phyloP scores from a whole-genome alignment of 352 stramenopile species.

The Phytopythium delawarense region DNA sequence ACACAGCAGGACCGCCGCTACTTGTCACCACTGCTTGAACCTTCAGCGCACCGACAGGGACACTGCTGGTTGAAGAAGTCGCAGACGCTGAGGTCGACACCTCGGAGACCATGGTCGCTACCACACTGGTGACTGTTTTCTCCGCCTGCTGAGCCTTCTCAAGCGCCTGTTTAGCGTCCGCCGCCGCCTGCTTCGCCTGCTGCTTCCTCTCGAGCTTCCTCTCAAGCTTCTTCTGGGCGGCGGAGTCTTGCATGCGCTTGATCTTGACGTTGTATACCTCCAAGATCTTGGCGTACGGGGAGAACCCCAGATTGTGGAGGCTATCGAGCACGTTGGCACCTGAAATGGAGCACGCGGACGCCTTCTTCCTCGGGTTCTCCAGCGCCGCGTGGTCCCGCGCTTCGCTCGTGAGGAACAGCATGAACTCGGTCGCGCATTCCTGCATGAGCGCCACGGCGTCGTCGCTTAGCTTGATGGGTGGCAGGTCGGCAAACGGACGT shows the following conservation, averaged over 20 bases:
- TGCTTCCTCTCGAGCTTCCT: slow-evolving; percentile 47
- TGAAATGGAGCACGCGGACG: slow-evolving; percentile 42
- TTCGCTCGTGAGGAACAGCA: slow-evolving; percentile 81
- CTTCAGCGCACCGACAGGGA: not conserved
- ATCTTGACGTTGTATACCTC: slow-evolving; percentile 65
- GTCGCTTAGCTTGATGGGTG: slow-evolving; percentile 68
- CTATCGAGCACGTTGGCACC: slow-evolving; percentile 55
- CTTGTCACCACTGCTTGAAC: not conserved
- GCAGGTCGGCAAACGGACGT: not conserved
- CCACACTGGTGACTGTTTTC: not conserved
- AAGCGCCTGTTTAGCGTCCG: slow-evolving; percentile 11
- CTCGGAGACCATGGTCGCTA: not conserved
- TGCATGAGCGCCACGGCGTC: slow-evolving; percentile 77
- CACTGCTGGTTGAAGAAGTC: not conserved
- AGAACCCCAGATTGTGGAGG: slow-evolving; percentile 68
- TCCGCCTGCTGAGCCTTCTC: not conserved
- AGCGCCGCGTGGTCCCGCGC: slow-evolving; percentile 57
- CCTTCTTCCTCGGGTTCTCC: slow-evolving; percentile 59
- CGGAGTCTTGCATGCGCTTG: slow-evolving; percentile 55
- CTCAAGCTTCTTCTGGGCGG: slow-evolving; percentile 53
- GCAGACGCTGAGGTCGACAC: not conserved
- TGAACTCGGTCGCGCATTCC: slow-evolving; percentile 82
- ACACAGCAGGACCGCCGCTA: not conserved
- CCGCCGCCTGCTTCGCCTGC: slow-evolving; percentile 20
- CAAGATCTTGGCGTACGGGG: slow-evolving; percentile 60